A percentile compares a stretch with the other conserved stretches of the same genome.
Conservation (phyloP, 306 rosid genomes). For the Spatholobus suberectus region DNA sequence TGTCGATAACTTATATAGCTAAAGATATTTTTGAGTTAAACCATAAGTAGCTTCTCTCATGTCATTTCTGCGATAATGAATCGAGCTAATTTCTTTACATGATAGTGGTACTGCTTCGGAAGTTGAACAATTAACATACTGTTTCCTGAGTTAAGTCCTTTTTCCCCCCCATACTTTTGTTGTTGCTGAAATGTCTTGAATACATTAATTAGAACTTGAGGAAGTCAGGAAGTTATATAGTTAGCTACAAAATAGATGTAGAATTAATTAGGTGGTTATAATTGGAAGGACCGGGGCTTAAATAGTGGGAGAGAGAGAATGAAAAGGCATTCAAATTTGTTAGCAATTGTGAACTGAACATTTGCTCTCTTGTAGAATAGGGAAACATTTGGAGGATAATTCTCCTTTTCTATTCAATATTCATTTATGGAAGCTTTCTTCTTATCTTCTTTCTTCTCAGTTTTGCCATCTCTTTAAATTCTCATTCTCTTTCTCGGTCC, state of each 20-base stretch:
- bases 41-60: neutral
- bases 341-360: neutral
- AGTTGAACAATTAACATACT: constrained; percentile 10
- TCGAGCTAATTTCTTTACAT: neutral
- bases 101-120: neutral
- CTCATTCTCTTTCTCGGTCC: neutral
- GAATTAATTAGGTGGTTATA: neutral
- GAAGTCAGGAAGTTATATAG: neutral
- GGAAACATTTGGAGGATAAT: neutral
- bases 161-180: neutral
- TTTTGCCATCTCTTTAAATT: neutral
- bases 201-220: neutral
- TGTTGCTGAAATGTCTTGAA: neutral
- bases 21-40: constrained; percentile 27
- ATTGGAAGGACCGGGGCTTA: neutral
- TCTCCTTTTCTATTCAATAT: neutral
- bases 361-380: neutral
- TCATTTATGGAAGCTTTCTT: neutral
- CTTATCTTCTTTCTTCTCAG: neutral
- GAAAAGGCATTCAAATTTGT: neutral
- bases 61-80: constrained; percentile 28
- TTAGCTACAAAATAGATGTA: neutral
- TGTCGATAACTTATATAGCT: constrained; percentile 42
- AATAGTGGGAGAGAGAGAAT: neutral
- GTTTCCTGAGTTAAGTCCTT: neutral